Conservation (phyloP, 139 green algal genomes). For the Axilococcus clingmanii region DNA sequence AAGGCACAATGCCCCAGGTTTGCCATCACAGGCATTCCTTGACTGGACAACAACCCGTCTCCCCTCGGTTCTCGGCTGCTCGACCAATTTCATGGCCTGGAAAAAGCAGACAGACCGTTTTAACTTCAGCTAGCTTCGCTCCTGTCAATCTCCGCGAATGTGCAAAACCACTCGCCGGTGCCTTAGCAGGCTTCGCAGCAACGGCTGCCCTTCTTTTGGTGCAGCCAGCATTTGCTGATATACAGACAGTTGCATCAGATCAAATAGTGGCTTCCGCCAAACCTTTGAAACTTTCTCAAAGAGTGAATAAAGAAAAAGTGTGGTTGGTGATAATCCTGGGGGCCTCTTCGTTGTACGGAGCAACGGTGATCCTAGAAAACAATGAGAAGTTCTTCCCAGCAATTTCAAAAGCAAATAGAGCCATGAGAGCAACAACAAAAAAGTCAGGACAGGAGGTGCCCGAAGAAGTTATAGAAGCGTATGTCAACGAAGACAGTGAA, state of each 20-base stretch:
- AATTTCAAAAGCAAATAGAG: conserved; percentile 61
- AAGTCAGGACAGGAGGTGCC: conserved; percentile 11
- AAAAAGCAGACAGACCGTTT: too few species aligned
- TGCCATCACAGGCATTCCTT: too few species aligned
- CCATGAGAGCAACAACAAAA: conserved; percentile 31
- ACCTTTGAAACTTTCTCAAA: conserved; percentile 45
- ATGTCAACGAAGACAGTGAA: conserved; percentile 9
- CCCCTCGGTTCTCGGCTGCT: too few species aligned
- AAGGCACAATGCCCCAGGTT: too few species aligned
- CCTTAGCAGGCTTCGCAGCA: background rate
- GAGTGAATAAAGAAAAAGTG: conserved; percentile 55
- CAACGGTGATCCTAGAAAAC: conserved; percentile 58
- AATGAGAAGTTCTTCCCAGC: conserved; percentile 61
- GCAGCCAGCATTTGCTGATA: conserved; percentile 2
- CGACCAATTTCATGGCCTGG: too few species aligned
- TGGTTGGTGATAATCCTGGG: conserved; percentile 57
- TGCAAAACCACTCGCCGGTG: too few species aligned
- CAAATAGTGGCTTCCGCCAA: conserved; percentile 35
- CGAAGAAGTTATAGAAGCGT: conserved; percentile 13
- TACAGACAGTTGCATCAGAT: conserved; percentile 42
- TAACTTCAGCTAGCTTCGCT: too few species aligned
- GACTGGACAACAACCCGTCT: too few species aligned
- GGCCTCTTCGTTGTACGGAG: conserved; percentile 49
- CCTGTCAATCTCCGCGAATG: too few species aligned
- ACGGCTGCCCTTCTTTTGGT: background rate